Conservation (phyloP, 106 monocot genomes). For the Platanthera guangdongensis region DNA sequence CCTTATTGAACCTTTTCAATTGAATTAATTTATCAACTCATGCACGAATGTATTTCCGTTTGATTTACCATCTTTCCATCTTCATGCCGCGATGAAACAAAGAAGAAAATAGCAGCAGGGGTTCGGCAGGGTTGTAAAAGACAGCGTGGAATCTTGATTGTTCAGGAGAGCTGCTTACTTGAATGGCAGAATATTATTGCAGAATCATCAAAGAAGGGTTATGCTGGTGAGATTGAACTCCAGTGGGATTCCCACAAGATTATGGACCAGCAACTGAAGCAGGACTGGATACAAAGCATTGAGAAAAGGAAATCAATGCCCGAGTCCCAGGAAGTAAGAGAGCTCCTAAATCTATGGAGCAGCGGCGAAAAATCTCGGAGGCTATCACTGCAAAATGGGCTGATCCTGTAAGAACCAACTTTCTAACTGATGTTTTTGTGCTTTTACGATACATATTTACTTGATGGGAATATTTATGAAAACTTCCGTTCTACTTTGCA, state of each 20-base stretch:
- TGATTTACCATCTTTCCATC: neutral
- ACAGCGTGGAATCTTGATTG: conserved; percentile 44
- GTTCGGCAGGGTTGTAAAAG: conserved; percentile 75
- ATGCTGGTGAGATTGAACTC: conserved; percentile 47
- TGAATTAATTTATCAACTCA: neutral
- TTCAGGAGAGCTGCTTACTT: conserved; percentile 59
- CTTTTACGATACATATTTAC: neutral
- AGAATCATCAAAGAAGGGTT: conserved; percentile 54
- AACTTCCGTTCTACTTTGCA: no score
- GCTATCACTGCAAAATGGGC: conserved; percentile 91
- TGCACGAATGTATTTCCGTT: neutral
- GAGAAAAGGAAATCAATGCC: conserved; percentile 53
- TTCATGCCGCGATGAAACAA: conserved; percentile 60
- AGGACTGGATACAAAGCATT: conserved; percentile 62
- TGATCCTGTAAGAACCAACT: conserved; percentile 54
- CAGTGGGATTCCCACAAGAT: conserved; percentile 82
- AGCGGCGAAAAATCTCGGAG: conserved; percentile 77
- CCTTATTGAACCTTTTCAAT: neutral
- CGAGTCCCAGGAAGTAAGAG: conserved; percentile 48
- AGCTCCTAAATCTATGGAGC: conserved; percentile 75
- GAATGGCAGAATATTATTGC: conserved; percentile 77
- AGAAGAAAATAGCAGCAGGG: conserved; percentile 59
- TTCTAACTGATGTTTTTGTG: neutral
- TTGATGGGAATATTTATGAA: no score
- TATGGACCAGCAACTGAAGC: conserved; percentile 54